Percentiles rank a stretch among this genome's conserved stretches.
These are phyloP conservation scores for Colletotrichum nymphaeae DNA, from an alignment of 2,329 filamentous ascomycete genomes.

Conservation along the genomic window DNA sequence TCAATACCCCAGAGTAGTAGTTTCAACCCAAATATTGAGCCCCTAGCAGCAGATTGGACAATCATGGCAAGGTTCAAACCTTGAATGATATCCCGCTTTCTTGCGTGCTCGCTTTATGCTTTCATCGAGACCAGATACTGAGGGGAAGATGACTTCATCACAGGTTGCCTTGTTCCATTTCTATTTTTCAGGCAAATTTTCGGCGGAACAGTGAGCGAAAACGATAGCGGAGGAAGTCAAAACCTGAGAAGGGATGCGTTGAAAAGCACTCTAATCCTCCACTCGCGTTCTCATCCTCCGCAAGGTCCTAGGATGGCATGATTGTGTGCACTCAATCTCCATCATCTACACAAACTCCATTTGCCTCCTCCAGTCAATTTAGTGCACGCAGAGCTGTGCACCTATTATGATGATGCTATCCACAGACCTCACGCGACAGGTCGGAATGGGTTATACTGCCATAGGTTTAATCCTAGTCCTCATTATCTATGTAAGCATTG, in stretches of 20 bases:
- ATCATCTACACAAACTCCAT: not conserved
- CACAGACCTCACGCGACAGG: not conserved
- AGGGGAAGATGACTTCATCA: not conserved
- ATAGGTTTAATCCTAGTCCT: not conserved
- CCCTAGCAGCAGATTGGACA: too few species aligned
- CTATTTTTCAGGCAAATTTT: not conserved
- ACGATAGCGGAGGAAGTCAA: too few species aligned
- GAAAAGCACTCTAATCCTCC: too few species aligned
- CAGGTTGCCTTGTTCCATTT: not conserved
- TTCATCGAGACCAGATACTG: not conserved
- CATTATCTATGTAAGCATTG: not conserved
- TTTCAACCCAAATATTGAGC: too few species aligned
- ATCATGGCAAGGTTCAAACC: too few species aligned
- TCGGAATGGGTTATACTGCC: not conserved
- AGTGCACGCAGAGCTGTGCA: not conserved
- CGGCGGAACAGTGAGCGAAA: not conserved
- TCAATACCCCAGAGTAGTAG: too few species aligned
- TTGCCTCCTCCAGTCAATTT: not conserved
- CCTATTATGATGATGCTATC: not conserved
- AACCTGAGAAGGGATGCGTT: too few species aligned
- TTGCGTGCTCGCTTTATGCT: too few species aligned
- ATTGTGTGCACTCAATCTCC: too few species aligned
- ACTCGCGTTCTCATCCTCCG: not conserved
- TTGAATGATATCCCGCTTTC: too few species aligned
- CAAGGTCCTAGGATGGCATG: too few species aligned